A percentile compares a stretch with the other conserved stretches of the same genome.
Conservation (phyloP, 345 rosid species). For the Abelmoschus esculentus region DNA sequence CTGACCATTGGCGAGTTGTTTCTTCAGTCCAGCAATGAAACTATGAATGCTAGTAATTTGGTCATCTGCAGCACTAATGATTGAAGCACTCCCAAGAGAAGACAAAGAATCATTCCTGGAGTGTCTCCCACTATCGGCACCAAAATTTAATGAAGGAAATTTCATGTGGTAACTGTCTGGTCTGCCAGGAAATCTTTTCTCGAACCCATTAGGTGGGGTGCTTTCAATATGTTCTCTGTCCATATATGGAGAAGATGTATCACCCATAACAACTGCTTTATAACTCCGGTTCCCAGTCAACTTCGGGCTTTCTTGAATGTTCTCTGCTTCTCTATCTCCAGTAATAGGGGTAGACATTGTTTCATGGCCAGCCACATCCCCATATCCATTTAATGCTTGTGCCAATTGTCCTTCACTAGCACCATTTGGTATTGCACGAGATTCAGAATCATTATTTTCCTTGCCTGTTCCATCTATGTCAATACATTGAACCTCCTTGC, state of each 20-base stretch:
- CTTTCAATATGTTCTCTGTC: constrained; percentile 29
- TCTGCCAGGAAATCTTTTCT: constrained; percentile 52
- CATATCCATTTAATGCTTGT: constrained; percentile 22
- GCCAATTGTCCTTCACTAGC: constrained; percentile 27
- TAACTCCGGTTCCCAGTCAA: constrained; percentile 51
- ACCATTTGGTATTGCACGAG: constrained; percentile 25
- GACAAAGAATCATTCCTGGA: constrained; percentile 70
- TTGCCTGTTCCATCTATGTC: constrained; percentile 49
- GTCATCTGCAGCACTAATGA: constrained; percentile 49
- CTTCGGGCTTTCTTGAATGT: constrained; percentile 24
- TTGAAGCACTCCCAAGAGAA: constrained; percentile 61
- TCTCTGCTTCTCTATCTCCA: constrained; percentile 34
- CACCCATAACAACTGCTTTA: constrained; percentile 35
- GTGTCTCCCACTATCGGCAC: constrained; percentile 21
- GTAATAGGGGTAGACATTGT: constrained; percentile 18
- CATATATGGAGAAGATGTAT: constrained; percentile 27
- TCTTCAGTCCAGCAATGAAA: constrained; percentile 77
- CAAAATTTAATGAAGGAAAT: constrained; percentile 36
- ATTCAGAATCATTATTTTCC: constrained; percentile 24
- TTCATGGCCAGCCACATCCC: constrained; percentile 21
- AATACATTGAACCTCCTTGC: constrained; percentile 85
- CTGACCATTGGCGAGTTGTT: constrained; percentile 37
- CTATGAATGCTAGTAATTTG: constrained; percentile 67
- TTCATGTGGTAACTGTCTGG: constrained; percentile 44
- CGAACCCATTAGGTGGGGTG: constrained; percentile 63